These are phyloP conservation scores for Mimosa pudica DNA, from an alignment of 306 rosid species.

Conservation along the genomic window DNA sequence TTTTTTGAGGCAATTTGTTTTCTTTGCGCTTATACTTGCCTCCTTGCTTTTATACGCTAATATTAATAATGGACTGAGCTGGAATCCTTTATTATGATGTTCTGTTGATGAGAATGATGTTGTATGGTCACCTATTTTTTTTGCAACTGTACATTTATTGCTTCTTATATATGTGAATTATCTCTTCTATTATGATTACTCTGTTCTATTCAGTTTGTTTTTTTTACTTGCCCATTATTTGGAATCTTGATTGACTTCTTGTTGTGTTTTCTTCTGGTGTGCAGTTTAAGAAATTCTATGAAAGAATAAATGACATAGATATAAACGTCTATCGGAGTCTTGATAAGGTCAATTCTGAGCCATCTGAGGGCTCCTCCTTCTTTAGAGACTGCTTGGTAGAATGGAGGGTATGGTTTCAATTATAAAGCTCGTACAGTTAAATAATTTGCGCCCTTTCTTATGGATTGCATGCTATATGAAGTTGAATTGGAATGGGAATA, in stretches of 20 bases:
- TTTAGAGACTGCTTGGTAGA: conserved; percentile 82
- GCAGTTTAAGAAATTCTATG: conserved; percentile 73
- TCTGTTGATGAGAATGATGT: neutral
- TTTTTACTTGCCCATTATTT: neutral
- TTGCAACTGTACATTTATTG: neutral
- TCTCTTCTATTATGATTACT: neutral
- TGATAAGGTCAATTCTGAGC: conserved; percentile 64
- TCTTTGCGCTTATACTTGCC: neutral
- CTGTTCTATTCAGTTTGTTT: neutral
- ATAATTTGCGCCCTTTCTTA: neutral
- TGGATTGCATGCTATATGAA: neutral
- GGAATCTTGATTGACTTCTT: neutral
- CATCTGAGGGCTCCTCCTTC: conserved; percentile 80
- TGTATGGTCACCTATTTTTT: neutral
- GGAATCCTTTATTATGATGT: neutral
- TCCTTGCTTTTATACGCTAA: neutral
- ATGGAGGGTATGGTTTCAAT: conserved; percentile 70
- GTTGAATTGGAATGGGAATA: neutral
- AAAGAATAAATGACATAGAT: conserved; percentile 70
- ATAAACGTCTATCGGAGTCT: conserved; percentile 74
- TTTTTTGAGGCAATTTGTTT: neutral
- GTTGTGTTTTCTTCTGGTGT: neutral
- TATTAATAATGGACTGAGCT: neutral
- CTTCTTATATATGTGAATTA: neutral
- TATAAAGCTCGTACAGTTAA: neutral